phyloP scores from a whole-genome alignment of 768 basidiomycete species.

The Rhizopogon salebrosus region DNA sequence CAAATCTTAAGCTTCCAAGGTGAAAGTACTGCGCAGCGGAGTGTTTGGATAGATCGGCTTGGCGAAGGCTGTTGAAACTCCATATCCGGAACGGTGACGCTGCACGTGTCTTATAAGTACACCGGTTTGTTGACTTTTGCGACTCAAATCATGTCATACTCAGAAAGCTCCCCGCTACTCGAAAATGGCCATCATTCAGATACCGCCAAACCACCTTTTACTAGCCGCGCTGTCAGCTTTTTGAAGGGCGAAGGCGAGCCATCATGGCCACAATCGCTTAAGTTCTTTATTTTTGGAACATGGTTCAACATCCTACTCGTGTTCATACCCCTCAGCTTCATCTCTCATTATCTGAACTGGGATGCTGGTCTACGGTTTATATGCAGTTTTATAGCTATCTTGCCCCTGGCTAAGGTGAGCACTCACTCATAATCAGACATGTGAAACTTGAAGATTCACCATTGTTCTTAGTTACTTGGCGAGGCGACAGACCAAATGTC shows the following conservation, averaged over 20 bases:
- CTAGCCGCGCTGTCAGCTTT: conserved; percentile 27
- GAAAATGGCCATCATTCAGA: conserved; percentile 28
- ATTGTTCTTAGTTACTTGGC: conserved; percentile 53
- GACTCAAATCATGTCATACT: conserved; percentile 20
- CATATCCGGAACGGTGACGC: too few relatives aligned
- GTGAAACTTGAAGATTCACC: not conserved
- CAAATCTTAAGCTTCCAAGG: too few relatives aligned
- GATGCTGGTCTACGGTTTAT: conserved; percentile 70
- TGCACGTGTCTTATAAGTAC: not conserved
- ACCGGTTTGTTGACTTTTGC: not conserved
- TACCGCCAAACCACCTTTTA: conserved; percentile 17
- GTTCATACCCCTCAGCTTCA: conserved; percentile 69
- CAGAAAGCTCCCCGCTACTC: conserved; percentile 47
- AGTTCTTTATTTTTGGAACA: conserved; percentile 55
- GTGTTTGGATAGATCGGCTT: too few relatives aligned
- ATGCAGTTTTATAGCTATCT: conserved; percentile 77
- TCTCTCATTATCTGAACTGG: conserved; percentile 64
- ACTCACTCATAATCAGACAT: not conserved
- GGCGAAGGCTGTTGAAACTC: too few relatives aligned
- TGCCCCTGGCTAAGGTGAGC: conserved; percentile 79
- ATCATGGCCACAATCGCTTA: conserved; percentile 50
- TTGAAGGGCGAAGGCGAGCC: conserved; percentile 59
- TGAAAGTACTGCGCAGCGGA: too few relatives aligned
- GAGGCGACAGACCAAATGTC: conserved; percentile 82
- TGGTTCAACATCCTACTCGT: conserved; percentile 77